These are phyloP conservation scores for Chytridiales sp. DNA, from an alignment of 371 early-diverging fungal species.

Conservation along the genomic window DNA sequence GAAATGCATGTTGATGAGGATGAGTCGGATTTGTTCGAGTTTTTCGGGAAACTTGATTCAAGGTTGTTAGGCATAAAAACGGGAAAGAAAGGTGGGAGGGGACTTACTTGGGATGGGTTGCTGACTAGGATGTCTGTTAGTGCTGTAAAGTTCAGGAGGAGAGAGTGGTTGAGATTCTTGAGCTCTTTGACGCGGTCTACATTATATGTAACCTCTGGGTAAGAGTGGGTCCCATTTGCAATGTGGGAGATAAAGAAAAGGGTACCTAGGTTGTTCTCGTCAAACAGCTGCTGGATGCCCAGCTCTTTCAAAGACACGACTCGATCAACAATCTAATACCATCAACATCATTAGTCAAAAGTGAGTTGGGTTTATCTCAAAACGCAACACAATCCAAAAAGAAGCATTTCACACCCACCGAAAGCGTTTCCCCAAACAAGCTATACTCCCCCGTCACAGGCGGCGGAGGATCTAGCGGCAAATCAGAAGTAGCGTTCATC, in stretches of 20 bases:
- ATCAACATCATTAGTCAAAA: conserved; percentile 45
- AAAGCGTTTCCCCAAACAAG: conserved; percentile 72
- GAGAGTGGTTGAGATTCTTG: conserved; percentile 69
- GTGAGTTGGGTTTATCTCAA: background rate
- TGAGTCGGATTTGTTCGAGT: conserved; percentile 29
- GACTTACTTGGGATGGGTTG: conserved; percentile 55
- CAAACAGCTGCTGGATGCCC: conserved; percentile 41
- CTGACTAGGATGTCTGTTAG: conserved; percentile 58
- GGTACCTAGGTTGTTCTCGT: conserved; percentile 10
- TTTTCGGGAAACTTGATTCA: conserved; percentile 9
- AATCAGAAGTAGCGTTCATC: background rate
- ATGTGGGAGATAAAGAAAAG: background rate
- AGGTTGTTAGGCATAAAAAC: conserved; percentile 4
- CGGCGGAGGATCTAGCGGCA: conserved; percentile 64
- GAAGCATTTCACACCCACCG: conserved; percentile 41
- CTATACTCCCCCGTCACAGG: conserved; percentile 60
- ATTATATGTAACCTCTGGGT: background rate
- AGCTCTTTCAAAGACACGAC: conserved; percentile 64
- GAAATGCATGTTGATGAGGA: conserved; percentile 39
- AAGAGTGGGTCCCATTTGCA: background rate
- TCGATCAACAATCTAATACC: too few relatives aligned
- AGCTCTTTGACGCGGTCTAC: conserved; percentile 71
- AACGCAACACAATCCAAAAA: background rate
- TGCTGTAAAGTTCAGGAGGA: conserved; percentile 69
- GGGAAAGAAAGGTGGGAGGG: background rate